Evolutionary conservation across 2,329 filamentous ascomycete genomes (phyloP), one percentile per base, ranked within the genome.

Genomic region (Grosmannia clavigera): DNA sequence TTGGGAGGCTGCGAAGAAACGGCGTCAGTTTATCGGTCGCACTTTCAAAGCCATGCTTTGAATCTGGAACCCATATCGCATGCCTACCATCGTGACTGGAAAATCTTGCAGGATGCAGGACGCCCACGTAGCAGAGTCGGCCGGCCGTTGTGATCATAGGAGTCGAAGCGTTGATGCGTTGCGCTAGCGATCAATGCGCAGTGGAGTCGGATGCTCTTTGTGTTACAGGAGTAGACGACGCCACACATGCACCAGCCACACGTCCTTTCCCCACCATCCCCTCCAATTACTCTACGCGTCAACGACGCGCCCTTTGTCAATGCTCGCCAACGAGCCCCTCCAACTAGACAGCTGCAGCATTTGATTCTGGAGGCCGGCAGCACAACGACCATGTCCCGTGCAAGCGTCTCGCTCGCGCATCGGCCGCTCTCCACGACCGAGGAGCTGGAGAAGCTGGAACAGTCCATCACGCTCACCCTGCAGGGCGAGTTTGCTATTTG

Each of bases 391-490:
- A 83, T 83, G 80, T 77, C 80, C 65, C 76, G 76, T 60, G 72
- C 76, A 25, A 74, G 74, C 52, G 69, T 72, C 31, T 74, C 80
- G 12, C 55, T 63, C 2, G 72, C 78, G 51, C 75, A 71, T 35
- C 73, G 82, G 63, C 80, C 75, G 56, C 76, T 97, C 62, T 90
- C 90, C 5, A 79, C 96, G 62, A 96, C 92, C 0, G 94, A 99
- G 71, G 94, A 99, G 78, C 79, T 99, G 58, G 94, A 99, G 75
- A 92, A 87, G 72, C 78, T 99, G 4, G 94, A 99, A 72, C 94
- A 99, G 72, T 95, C 90, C 27, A 97, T 99, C 67, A 99, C 94
- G 0, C 79, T 97, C 50, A 97, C 92, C 0, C 78, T 99, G 27
- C 94, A 97, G 85, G 90, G 90, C 88, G 72, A 12, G 64, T 29